Evolutionary conservation across 352 stramenopile species (phyloP).

Genomic region (Phytophthora megakarya): DNA sequence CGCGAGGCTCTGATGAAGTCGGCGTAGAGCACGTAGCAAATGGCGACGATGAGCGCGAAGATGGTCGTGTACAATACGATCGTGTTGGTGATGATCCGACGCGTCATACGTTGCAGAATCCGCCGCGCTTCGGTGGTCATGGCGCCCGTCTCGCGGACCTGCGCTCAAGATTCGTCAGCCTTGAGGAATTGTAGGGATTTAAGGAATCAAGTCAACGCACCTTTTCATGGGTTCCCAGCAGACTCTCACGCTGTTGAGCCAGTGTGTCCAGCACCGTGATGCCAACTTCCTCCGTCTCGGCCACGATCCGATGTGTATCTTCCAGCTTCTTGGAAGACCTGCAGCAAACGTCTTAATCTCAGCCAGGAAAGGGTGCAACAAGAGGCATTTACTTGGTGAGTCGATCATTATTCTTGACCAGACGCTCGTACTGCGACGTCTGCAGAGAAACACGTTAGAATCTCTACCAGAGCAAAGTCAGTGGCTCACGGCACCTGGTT

Average conservation of each 20-base stretch:
- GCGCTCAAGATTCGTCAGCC: constrained; percentile 5
- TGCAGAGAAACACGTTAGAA: too few species aligned
- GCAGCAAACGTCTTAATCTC: too few species aligned
- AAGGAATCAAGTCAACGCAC: constrained; percentile 16
- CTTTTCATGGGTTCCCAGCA: constrained; percentile 75
- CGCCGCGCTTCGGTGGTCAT: constrained; percentile 68
- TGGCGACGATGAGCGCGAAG: constrained; percentile 62
- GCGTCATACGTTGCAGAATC: constrained; percentile 77
- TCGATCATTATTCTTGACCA: constrained; percentile 69
- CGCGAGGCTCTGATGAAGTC: constrained; percentile 64
- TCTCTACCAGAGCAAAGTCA: background rate
- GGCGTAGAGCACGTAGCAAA: constrained; percentile 78
- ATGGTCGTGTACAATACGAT: constrained; percentile 85
- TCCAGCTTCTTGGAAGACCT: constrained; percentile 71
- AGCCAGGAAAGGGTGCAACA: background rate
- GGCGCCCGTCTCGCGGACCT: constrained; percentile 79
- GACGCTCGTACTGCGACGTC: constrained; percentile 71
- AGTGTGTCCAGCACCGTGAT: constrained; percentile 77
- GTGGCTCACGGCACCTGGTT: constrained; percentile 34
- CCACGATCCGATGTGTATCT: constrained; percentile 67
- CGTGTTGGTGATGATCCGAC: constrained; percentile 77
- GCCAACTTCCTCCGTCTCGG: constrained; percentile 70
- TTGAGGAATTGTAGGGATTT: background rate
- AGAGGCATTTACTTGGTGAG: constrained; percentile 45
- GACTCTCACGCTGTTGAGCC: constrained; percentile 67